These are phyloP conservation scores for Trypanosomatidae sp. DNA, from an alignment of 208 protist genomes.

Conservation along the genomic window DNA sequence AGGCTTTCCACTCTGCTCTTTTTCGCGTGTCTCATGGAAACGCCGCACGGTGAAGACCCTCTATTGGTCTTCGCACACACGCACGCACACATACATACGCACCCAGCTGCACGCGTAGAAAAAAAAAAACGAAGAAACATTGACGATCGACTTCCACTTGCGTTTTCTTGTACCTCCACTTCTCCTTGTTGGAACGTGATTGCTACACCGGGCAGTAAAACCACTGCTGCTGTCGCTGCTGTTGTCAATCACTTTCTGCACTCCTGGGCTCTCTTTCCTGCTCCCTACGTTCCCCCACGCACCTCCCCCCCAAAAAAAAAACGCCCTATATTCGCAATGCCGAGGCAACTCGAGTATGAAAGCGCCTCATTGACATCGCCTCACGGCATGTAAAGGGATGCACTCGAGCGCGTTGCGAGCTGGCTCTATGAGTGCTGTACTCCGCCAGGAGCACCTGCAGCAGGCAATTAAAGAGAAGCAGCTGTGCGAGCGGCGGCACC, in stretches of 20 bases:
- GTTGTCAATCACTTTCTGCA: background rate
- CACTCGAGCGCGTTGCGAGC: background rate
- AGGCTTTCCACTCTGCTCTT: background rate
- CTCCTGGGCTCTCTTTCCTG: background rate
- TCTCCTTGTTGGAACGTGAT: background rate
- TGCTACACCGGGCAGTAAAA: background rate
- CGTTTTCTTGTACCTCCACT: background rate
- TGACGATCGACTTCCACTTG: background rate
- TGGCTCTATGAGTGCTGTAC: background rate
- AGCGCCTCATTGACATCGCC: background rate
- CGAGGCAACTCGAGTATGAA: background rate
- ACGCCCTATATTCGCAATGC: background rate
- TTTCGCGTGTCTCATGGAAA: background rate
- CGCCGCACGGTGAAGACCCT: background rate
- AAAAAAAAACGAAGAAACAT: background rate
- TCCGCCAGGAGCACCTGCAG: slow-evolving; percentile 15
- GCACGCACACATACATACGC: background rate
- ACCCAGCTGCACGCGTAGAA: no score
- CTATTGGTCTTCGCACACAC: background rate
- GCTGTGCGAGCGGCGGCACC: slow-evolving; percentile 4
- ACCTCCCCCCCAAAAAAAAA: background rate
- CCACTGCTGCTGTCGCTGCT: background rate
- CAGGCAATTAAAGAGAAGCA: slow-evolving; percentile 23
- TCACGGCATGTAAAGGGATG: background rate
- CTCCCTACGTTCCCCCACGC: background rate